Evolutionary conservation across 257 asterid species (phyloP), one percentile per base, ranked within the genome.

Genomic region (Lantana camara): DNA sequence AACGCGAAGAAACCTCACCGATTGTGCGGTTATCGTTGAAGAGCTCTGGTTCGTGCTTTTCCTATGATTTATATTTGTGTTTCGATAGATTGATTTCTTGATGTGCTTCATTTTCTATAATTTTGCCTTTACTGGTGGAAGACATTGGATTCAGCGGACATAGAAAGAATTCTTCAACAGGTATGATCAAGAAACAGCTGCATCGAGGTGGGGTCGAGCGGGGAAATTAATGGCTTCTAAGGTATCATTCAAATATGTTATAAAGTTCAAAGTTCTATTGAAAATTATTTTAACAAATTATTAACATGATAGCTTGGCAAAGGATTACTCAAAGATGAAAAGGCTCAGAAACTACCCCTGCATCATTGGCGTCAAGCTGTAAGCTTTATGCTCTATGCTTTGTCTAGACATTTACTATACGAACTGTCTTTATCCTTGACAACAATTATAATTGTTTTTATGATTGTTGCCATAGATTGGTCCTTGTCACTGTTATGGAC

Each of bases 331-430:
- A 76, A 85, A 67, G 96, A 88, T 74, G 94, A 85, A 53, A 83
- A 79, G 29, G 96, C 91, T 57, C 94, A 78, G 58, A 88, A 85
- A 61, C 74, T 88, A 42, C 95, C 96, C 54, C 76, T 85, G 57
- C 96, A 80, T 64, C 96, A 88, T 71, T 88, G 96, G 96, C 86
- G 85, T 44, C 93, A 85, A 79, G 96, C 89, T 56, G 93, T 87
- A 80, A 73, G 81, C 51, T 45, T 53, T 71, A 19, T 21, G 22
- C 48, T 29, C 30, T 42, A n/a, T n/a, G n/a, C n/a, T n/a, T 20
- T 8, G 27, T 3, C 53, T 47, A 7, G 23, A n/a, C n/a, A n/a
- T n/a, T n/a, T n/a, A n/a, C n/a, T 3, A 17, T 20, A 19, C 19
- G 13, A 17, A 20, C 8, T 21, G 11, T 35, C 1, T 35, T 35